Evolutionary conservation across 306 rosid genomes (phyloP).

Genomic region (Leucaena leucocephala): DNA sequence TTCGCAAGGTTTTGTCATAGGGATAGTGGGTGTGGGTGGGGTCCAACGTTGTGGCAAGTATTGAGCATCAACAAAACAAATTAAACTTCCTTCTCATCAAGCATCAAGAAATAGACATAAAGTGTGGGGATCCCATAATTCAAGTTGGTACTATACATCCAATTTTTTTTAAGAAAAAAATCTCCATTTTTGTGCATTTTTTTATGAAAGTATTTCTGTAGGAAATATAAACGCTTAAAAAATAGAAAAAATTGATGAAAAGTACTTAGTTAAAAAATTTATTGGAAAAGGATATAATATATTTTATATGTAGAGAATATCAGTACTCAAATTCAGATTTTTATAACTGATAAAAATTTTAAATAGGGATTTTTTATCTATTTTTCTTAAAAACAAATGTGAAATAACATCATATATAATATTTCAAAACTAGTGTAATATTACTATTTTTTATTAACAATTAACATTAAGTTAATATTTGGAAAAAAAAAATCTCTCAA

Average conservation of each 20-base stretch:
- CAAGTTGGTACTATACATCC: not conserved
- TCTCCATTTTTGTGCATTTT: not conserved
- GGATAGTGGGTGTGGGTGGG: slow-evolving; percentile 40
- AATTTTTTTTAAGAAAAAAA: not conserved
- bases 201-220: not conserved
- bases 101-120: not conserved
- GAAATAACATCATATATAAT: not conserved
- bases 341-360: too few species aligned
- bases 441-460: not conserved
- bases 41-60: slow-evolving; percentile 44
- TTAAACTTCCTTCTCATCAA: not conserved
- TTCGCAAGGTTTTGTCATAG: not conserved
- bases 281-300: too few species aligned
- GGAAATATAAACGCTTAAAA: not conserved
- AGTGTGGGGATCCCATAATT: not conserved
- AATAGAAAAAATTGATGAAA: not conserved
- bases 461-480: not conserved
- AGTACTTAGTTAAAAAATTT: too few species aligned
- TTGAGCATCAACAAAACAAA: slow-evolving; percentile 35
- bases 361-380: too few species aligned
- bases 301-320: too few species aligned
- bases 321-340: too few species aligned
- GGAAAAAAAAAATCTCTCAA: not conserved
- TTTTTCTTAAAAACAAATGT: not conserved
- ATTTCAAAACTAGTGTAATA: not conserved